Evolutionary conservation across 495 filamentous ascomycete genomes (phyloP).

Genomic region (Amphirosellinia nigrospora): DNA sequence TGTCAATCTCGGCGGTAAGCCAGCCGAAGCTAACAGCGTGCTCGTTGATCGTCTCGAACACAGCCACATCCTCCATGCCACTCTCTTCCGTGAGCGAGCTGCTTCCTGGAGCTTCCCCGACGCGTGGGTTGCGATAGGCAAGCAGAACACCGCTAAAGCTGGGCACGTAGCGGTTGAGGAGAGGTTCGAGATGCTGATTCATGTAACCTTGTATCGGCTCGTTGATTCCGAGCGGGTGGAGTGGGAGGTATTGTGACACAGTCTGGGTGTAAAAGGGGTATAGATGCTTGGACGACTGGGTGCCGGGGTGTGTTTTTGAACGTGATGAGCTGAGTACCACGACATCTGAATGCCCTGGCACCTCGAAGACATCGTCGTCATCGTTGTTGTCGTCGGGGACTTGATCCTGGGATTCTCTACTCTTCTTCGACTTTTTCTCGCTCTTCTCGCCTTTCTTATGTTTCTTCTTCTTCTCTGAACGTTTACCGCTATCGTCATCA

Average conservation of each 20-base stretch:
- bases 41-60: conserved; percentile 51
- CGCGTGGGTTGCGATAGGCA: conserved; percentile 51
- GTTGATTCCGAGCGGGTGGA: conserved; percentile 53
- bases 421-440: conserved; percentile 24
- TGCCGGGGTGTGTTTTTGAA: conserved; percentile 22
- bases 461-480: conserved; percentile 33
- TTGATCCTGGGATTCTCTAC: conserved; percentile 20
- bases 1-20: conserved; percentile 52
- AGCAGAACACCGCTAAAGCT: conserved; percentile 53
- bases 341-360: conserved; percentile 38
- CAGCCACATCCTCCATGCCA: conserved; percentile 34
- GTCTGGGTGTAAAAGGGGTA: conserved; percentile 57
- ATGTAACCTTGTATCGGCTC: conserved; percentile 51
- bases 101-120: conserved; percentile 50
- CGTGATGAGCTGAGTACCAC: conserved; percentile 13
- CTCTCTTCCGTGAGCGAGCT: conserved; percentile 48
- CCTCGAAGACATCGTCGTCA: neutral
- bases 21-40: conserved; percentile 54
- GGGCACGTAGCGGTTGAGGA: conserved; percentile 54
- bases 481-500: conserved; percentile 2
- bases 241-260: conserved; percentile 54
- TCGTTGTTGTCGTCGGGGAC: conserved; percentile 21
- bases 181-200: conserved; percentile 52
- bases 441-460: conserved; percentile 13
- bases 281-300: conserved; percentile 27